A percentile compares a stretch with the other conserved stretches of the same genome.
Conservation (phyloP, 345 rosid genomes). For the Hevea brasiliensis region DNA sequence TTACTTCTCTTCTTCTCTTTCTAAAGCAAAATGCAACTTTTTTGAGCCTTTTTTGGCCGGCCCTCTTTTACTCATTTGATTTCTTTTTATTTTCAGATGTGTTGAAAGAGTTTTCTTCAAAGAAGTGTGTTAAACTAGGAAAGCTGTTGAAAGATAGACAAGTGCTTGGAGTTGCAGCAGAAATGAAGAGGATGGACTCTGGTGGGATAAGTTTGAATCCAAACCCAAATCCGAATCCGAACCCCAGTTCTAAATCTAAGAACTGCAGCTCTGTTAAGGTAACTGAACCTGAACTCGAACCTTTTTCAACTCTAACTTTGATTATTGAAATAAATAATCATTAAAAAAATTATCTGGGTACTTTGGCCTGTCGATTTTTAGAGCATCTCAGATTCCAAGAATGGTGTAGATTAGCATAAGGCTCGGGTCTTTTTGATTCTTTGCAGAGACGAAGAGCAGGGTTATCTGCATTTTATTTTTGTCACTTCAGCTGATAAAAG, state of each 20-base stretch:
- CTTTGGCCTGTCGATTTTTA: too few species aligned
- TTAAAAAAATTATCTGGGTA: neutral
- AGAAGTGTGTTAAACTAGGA: slow-evolving; percentile 73
- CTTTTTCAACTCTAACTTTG: neutral
- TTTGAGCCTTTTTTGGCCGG: neutral
- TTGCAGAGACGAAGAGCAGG: neutral
- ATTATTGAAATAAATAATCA: too few species aligned
- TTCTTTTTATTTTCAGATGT: slow-evolving; percentile 44
- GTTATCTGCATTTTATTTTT: neutral
- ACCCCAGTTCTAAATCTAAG: slow-evolving; percentile 26
- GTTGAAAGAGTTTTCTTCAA: slow-evolving; percentile 67
- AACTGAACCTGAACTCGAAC: neutral
- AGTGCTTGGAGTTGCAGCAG: slow-evolving; percentile 26
- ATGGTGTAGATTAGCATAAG: neutral
- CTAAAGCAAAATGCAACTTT: neutral
- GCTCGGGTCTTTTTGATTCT: neutral
- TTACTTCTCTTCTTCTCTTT: neutral
- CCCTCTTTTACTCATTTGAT: too few species aligned
- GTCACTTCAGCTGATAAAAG: neutral
- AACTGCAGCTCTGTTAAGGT: slow-evolving; percentile 26
- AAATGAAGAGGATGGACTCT: slow-evolving; percentile 34
- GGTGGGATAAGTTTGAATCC: slow-evolving; percentile 12
- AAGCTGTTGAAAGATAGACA: slow-evolving; percentile 59
- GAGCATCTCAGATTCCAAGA: neutral
- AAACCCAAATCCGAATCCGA: neutral